These are phyloP conservation scores for Cruciata laevipes DNA, from an alignment of 257 asterid genomes.

Conservation along the genomic window DNA sequence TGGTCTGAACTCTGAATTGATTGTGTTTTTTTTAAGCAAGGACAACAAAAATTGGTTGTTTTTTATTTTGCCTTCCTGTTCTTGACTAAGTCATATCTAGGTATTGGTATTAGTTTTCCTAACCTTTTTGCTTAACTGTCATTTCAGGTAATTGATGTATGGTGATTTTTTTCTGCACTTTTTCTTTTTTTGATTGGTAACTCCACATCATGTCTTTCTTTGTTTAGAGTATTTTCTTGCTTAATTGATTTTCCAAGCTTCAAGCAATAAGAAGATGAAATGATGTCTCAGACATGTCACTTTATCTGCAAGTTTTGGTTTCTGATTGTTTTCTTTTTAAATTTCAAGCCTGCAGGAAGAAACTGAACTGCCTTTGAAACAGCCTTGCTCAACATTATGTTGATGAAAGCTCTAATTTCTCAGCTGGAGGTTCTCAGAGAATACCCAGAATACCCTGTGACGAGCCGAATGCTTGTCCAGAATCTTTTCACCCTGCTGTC, in stretches of 20 bases:
- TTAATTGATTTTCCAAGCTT: constrained; percentile 9
- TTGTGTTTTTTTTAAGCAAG: too few relatives aligned
- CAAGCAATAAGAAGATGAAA: constrained; percentile 12
- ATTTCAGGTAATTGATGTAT: background rate
- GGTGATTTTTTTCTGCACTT: too few relatives aligned
- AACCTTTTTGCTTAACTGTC: background rate
- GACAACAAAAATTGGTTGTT: too few relatives aligned
- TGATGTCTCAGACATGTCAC: background rate
- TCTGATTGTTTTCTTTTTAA: constrained; percentile 1
- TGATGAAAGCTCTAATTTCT: constrained; percentile 10
- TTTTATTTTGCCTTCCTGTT: too few relatives aligned
- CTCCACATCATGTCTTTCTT: background rate
- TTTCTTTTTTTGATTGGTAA: too few relatives aligned
- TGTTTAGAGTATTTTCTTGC: background rate
- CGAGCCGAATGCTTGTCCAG: constrained; percentile 46
- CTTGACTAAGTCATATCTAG: too few relatives aligned
- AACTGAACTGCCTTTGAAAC: constrained; percentile 52
- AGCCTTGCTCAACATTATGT: constrained; percentile 35
- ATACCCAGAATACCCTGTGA: constrained; percentile 55
- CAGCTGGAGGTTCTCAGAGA: constrained; percentile 26
- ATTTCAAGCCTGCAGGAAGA: constrained; percentile 31
- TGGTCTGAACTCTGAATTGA: too few relatives aligned
- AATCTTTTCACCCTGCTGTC: constrained; percentile 32
- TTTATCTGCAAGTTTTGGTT: background rate
- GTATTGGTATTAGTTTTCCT: background rate